These are phyloP conservation scores for Naegleria lovaniensis DNA, from an alignment of 208 protist species.

Conservation along the genomic window DNA sequence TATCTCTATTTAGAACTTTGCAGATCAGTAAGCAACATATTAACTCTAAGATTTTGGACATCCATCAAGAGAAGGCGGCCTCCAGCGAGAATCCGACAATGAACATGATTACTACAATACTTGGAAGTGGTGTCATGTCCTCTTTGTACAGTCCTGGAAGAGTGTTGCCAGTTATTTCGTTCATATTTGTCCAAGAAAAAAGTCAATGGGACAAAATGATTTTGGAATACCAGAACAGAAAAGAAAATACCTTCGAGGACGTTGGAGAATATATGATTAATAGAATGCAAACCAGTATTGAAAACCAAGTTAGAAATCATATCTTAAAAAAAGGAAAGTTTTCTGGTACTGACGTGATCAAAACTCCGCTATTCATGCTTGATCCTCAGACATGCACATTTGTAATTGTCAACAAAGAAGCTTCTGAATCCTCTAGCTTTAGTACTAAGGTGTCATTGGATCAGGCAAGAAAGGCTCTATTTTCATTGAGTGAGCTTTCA, in stretches of 20 bases:
- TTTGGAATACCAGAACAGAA: background rate
- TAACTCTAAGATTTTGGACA: background rate
- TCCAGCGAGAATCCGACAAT: background rate
- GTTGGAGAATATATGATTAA: background rate
- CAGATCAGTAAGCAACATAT: background rate
- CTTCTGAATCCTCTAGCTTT: background rate
- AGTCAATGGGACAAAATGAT: background rate
- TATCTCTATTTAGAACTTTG: background rate
- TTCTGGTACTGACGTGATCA: background rate
- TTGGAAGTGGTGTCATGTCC: background rate
- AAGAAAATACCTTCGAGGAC: background rate
- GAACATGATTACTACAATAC: background rate
- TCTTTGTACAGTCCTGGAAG: conserved; percentile 9
- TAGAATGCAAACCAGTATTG: background rate
- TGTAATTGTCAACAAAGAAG: background rate
- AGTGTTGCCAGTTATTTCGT: conserved; percentile 6
- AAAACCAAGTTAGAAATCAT: background rate
- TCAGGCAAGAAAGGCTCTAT: background rate
- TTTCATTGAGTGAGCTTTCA: background rate
- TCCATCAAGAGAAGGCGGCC: background rate
- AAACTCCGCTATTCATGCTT: background rate
- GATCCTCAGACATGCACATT: conserved; percentile 4
- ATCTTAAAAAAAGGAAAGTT: conserved; percentile 22
- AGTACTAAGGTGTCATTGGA: background rate
- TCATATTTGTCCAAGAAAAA: background rate